A percentile compares a stretch with the other conserved stretches of the same genome.
phyloP scores from a whole-genome alignment of 306 rosid genomes.

The Herpetospermum pedunculosum region DNA sequence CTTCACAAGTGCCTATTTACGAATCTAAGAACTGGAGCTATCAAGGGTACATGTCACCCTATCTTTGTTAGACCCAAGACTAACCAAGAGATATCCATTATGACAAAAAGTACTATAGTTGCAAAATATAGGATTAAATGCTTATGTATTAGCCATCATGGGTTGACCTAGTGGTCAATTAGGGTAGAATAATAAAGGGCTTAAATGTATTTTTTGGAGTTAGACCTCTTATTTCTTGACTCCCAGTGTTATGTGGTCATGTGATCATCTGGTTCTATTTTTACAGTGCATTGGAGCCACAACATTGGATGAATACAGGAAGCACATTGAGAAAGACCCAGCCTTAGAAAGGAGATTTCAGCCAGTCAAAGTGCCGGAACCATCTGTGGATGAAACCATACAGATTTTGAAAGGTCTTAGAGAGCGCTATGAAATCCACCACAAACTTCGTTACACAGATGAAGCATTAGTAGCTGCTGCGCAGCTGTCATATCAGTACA shows the following conservation, averaged over 20 bases:
- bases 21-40: not conserved
- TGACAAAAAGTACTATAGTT: not conserved
- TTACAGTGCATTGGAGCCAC: conserved; percentile 97
- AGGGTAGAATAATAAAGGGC: no score
- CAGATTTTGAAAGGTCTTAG: conserved; percentile 80
- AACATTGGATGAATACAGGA: conserved; percentile 88
- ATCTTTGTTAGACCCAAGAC: not conserved
- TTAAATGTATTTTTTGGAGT: conserved; percentile 2
- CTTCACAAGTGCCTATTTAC: not conserved
- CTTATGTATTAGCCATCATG: no score
- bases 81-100: not conserved
- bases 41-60: not conserved
- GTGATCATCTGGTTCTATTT: not conserved
- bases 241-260: not conserved
- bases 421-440: conserved; percentile 91
- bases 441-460: conserved; percentile 92
- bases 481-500: conserved; percentile 78
- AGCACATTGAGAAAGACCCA: conserved; percentile 92
- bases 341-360: conserved; percentile 92
- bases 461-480: conserved; percentile 90
- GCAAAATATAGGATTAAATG: not conserved
- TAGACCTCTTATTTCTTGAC: conserved; percentile 1
- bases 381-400: conserved; percentile 80
- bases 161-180: no score
- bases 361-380: conserved; percentile 94